These are phyloP conservation scores for Ceraceosorus guamensis DNA, from an alignment of 1,284 basidiomycete genomes.

Conservation along the genomic window DNA sequence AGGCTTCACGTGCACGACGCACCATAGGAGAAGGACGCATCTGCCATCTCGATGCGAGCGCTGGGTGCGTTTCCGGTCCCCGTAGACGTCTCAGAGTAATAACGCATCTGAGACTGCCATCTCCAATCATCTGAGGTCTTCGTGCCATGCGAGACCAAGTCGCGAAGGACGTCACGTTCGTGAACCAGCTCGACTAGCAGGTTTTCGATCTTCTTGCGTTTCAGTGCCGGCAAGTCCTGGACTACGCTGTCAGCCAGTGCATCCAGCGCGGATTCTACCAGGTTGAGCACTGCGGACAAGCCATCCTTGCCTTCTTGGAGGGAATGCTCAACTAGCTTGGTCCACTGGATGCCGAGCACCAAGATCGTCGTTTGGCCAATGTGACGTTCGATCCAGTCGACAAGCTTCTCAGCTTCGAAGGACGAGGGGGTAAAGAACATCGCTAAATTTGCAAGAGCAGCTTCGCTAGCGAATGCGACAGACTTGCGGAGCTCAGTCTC, in stretches of 20 bases:
- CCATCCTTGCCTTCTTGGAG: slow-evolving; percentile 56
- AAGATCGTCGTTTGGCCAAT: slow-evolving; percentile 93
- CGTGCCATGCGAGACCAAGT: slow-evolving; percentile 65
- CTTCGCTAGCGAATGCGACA: slow-evolving; percentile 56
- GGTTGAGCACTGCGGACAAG: slow-evolving; percentile 57
- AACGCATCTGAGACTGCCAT: slow-evolving; percentile 98
- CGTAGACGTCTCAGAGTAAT: slow-evolving; percentile 67
- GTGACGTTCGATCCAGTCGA: slow-evolving; percentile 83
- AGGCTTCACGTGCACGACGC: too few species aligned
- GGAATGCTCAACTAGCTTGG: slow-evolving; percentile 69
- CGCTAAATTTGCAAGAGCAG: slow-evolving; percentile 71
- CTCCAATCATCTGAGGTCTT: slow-evolving; percentile 67
- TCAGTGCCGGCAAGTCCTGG: slow-evolving; percentile 76
- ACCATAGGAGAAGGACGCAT: slow-evolving; percentile 85
- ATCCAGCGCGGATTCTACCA: slow-evolving; percentile 76
- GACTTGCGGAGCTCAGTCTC: slow-evolving; percentile 93
- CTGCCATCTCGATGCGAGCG: slow-evolving; percentile 65
- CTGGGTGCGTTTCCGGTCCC: slow-evolving; percentile 20
- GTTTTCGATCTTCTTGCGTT: slow-evolving; percentile 93
- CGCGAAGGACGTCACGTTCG: slow-evolving; percentile 85
- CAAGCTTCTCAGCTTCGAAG: slow-evolving; percentile 51
- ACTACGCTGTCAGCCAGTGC: slow-evolving; percentile 91
- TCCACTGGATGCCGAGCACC: slow-evolving; percentile 91
- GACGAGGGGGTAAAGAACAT: slow-evolving; percentile 64
- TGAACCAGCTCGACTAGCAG: slow-evolving; percentile 98